Conservation (phyloP, 1,284 basidiomycete genomes). For the Entoloma clypeatum region DNA sequence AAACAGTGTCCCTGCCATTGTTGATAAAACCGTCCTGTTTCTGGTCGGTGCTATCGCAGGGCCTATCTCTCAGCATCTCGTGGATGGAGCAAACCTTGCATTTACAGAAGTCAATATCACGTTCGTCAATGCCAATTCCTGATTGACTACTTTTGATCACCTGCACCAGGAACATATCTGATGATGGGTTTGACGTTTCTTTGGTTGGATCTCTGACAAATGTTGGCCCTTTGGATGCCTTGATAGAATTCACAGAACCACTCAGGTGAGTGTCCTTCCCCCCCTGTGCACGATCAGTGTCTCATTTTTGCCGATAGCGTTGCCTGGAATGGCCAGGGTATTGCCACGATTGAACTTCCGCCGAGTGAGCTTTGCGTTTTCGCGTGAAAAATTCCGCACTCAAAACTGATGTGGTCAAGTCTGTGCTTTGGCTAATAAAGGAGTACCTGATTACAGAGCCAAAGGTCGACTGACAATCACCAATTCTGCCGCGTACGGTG, state of each 20-base stretch:
- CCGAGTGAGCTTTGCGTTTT: slow-evolving; percentile 36
- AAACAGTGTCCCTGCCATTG: slow-evolving; percentile 53
- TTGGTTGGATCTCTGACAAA: slow-evolving; percentile 58
- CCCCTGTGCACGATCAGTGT: neutral
- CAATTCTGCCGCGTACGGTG: slow-evolving; percentile 41
- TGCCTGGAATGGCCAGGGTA: slow-evolving; percentile 63
- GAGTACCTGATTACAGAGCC: slow-evolving; percentile 61
- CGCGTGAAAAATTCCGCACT: neutral
- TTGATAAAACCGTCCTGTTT: slow-evolving; percentile 62
- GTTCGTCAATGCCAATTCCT: slow-evolving; percentile 31
- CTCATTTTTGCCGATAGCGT: slow-evolving; percentile 37
- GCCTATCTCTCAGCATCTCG: slow-evolving; percentile 66
- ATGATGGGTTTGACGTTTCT: slow-evolving; percentile 60
- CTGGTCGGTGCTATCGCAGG: slow-evolving; percentile 67
- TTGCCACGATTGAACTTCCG: slow-evolving; percentile 62
- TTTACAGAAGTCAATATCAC: slow-evolving; percentile 65
- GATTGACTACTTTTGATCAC: neutral
- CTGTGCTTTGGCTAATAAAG: slow-evolving; percentile 66
- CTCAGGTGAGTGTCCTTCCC: slow-evolving; percentile 32
- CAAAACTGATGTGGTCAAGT: slow-evolving; percentile 33
- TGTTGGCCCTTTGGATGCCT: slow-evolving; percentile 61
- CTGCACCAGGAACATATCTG: slow-evolving; percentile 46
- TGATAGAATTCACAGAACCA: slow-evolving; percentile 59
- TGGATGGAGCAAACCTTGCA: slow-evolving; percentile 52
- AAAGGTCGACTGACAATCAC: slow-evolving; percentile 54